A percentile compares a stretch with the other conserved stretches of the same genome.
These are phyloP conservation scores for Durio zibethinus DNA, from an alignment of 345 rosid species.

Conservation along the genomic window DNA sequence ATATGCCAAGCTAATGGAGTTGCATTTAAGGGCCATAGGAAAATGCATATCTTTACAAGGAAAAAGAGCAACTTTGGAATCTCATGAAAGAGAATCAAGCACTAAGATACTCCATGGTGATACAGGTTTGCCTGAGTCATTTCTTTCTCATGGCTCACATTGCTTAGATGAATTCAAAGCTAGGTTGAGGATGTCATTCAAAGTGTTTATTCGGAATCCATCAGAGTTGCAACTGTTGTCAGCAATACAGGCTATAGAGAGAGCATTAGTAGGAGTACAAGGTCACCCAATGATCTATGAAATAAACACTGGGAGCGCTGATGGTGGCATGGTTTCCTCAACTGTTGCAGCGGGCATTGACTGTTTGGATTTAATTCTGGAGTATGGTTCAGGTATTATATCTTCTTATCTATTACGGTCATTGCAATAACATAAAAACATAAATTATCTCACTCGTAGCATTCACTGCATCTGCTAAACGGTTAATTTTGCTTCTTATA, in stretches of 20 bases:
- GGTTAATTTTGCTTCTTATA: background rate
- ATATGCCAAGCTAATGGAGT: conserved; percentile 57
- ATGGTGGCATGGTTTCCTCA: conserved; percentile 66
- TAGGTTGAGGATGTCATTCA: conserved; percentile 68
- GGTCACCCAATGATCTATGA: conserved; percentile 39
- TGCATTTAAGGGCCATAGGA: conserved; percentile 70
- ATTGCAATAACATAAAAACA: background rate
- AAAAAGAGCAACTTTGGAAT: conserved; percentile 64
- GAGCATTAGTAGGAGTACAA: conserved; percentile 71
- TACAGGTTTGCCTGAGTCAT: conserved; percentile 30
- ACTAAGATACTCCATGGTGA: conserved; percentile 38
- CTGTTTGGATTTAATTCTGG: conserved; percentile 85
- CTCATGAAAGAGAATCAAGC: conserved; percentile 68
- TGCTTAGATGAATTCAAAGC: conserved; percentile 62
- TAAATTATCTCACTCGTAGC: conserved; percentile 1
- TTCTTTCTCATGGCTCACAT: conserved; percentile 32
- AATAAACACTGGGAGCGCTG: conserved; percentile 50
- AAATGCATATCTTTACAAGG: conserved; percentile 85
- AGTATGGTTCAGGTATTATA: conserved; percentile 65
- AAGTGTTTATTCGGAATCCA: conserved; percentile 50
- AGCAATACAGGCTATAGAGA: conserved; percentile 70
- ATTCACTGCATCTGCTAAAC: background rate
- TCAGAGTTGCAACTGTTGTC: conserved; percentile 63
- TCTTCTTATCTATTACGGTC: background rate
- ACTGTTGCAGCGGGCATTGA: conserved; percentile 78